These are phyloP conservation scores for Nakazawaea pomicola DNA, from an alignment of 805 yeast species.

Conservation along the genomic window DNA sequence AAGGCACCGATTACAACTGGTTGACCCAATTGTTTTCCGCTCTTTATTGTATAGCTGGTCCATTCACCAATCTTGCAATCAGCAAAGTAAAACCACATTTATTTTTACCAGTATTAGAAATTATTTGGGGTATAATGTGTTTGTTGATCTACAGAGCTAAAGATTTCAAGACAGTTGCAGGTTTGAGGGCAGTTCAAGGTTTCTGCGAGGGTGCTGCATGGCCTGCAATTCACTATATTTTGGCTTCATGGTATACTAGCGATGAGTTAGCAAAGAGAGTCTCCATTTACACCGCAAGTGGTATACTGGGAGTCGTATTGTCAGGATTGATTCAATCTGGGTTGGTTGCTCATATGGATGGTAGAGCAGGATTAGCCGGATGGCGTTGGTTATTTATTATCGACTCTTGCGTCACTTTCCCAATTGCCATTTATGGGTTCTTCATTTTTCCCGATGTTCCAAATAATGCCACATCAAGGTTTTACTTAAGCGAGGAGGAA, in stretches of 20 bases:
- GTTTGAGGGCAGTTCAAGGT: conserved; percentile 61
- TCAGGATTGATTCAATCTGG: conserved; percentile 49
- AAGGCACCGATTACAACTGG: conserved; percentile 51
- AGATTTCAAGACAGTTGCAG: conserved; percentile 48
- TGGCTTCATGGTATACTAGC: conserved; percentile 54
- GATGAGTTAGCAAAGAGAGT: conserved; percentile 58
- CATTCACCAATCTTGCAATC: conserved; percentile 56
- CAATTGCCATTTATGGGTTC: conserved; percentile 24
- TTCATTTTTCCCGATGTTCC: conserved; percentile 61
- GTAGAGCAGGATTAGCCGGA: conserved; percentile 44
- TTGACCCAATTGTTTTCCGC: conserved; percentile 52
- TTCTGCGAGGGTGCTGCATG: conserved; percentile 65
- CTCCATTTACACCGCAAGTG: conserved; percentile 60
- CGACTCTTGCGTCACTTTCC: conserved; percentile 43
- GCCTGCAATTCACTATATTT: conserved; percentile 56
- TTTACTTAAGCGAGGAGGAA: conserved; percentile 48
- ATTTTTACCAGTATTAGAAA: conserved; percentile 49
- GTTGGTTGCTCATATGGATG: conserved; percentile 22
- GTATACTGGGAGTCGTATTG: conserved; percentile 53
- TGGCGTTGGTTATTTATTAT: conserved; percentile 55
- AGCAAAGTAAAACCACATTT: conserved; percentile 52
- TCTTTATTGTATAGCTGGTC: conserved; percentile 56
- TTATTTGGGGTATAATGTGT: conserved; percentile 66
- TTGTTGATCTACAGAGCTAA: conserved; percentile 48
- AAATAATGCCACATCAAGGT: conserved; percentile 36